A percentile compares a stretch with the other conserved stretches of the same genome.
These are phyloP conservation scores for Sarocladium kiliense DNA, from an alignment of 2,329 filamentous ascomycete species.

Conservation along the genomic window DNA sequence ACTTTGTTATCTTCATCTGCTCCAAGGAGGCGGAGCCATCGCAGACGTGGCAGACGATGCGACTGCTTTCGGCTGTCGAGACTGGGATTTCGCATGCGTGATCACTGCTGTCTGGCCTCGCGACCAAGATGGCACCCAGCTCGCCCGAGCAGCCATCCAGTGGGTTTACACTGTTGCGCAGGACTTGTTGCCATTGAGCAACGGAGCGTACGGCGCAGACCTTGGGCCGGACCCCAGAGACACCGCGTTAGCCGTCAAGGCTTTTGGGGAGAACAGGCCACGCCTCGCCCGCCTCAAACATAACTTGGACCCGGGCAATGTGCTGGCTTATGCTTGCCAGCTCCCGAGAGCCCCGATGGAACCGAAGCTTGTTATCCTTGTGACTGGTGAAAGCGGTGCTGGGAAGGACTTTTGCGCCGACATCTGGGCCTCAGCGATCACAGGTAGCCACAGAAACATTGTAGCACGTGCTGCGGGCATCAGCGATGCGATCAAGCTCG, in stretches of 20 bases:
- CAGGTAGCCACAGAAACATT: conserved; percentile 18
- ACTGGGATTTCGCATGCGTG: conserved; percentile 61
- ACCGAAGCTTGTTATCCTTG: conserved; percentile 48
- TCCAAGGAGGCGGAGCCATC: conserved; percentile 53
- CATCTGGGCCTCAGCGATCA: conserved; percentile 43
- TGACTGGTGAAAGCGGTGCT: conserved; percentile 47
- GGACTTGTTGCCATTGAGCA: conserved; percentile 42
- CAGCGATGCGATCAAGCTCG: conserved; percentile 51
- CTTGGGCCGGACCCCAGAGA: conserved; percentile 60
- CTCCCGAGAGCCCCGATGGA: conserved; percentile 31
- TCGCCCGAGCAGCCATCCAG: conserved; percentile 29
- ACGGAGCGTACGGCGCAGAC: conserved; percentile 54
- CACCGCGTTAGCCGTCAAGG: conserved; percentile 38
- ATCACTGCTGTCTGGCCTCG: conserved; percentile 58
- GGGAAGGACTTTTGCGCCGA: conserved; percentile 58
- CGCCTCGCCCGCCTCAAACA: conserved; percentile 48
- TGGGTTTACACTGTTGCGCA: conserved; percentile 53
- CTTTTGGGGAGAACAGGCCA: conserved; percentile 50
- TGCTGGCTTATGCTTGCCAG: conserved; percentile 52
- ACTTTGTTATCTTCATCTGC: conserved; percentile 56
- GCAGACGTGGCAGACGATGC: conserved; percentile 35
- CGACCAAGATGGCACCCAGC: conserved; percentile 39
- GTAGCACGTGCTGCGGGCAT: conserved; percentile 44
- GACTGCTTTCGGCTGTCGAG: conserved; percentile 57
- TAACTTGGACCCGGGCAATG: conserved; percentile 39